Conservation (phyloP, 768 basidiomycete genomes). For the Suillus decipiens region DNA sequence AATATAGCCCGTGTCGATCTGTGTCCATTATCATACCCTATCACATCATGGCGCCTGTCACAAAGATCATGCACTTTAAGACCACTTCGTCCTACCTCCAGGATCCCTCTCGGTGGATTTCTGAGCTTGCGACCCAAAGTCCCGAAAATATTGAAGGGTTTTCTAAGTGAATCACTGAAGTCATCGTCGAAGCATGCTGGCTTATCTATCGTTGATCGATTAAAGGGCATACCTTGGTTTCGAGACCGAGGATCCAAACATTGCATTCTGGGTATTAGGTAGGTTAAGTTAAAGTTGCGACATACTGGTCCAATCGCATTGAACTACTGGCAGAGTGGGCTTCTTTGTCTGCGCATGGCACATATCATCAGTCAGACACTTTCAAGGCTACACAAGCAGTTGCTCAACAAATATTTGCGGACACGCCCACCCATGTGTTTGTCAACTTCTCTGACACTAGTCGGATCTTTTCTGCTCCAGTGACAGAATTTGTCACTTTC, state of each 20-base stretch:
- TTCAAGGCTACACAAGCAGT: slow-evolving; percentile 9
- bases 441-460: slow-evolving; percentile 27
- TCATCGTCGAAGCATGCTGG: background rate
- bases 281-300: slow-evolving; percentile 20
- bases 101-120: slow-evolving; percentile 17
- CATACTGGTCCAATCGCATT: background rate
- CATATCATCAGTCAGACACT: slow-evolving; percentile 13
- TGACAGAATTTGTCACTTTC: slow-evolving; percentile 36
- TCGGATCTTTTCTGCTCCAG: slow-evolving; percentile 25
- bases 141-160: slow-evolving; percentile 18
- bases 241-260: slow-evolving; percentile 27
- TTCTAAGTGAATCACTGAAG: slow-evolving; percentile 17
- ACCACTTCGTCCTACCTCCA: slow-evolving; percentile 21
- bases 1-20: background rate
- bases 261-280: slow-evolving; percentile 30
- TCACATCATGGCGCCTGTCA: background rate
- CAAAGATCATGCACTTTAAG: slow-evolving; percentile 19
- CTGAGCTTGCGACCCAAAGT: slow-evolving; percentile 16
- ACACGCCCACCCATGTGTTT: slow-evolving; percentile 17
- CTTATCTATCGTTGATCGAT: slow-evolving; percentile 11
- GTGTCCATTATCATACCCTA: background rate
- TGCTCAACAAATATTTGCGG: slow-evolving; percentile 17
- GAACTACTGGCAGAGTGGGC: slow-evolving; percentile 25
- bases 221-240: slow-evolving; percentile 25
- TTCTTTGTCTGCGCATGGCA: slow-evolving; percentile 20